Conservation (phyloP, 2,329 filamentous ascomycete species). For the Nemania sp. region DNA sequence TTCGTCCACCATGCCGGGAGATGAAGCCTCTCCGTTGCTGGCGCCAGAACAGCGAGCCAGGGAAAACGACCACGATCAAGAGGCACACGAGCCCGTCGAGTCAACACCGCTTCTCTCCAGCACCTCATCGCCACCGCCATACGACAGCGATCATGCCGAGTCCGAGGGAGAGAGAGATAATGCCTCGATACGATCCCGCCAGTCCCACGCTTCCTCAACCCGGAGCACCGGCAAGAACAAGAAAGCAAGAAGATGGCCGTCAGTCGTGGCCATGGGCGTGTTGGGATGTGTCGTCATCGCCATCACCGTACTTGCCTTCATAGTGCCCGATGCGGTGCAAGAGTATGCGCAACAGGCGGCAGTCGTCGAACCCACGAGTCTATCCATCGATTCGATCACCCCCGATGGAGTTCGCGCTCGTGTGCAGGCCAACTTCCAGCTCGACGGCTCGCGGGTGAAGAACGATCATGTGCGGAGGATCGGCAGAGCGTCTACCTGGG, state of each 20-base stretch:
- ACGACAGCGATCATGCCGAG: slow-evolving; percentile 44
- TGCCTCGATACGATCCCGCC: slow-evolving; percentile 39
- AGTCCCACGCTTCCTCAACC: slow-evolving; percentile 29
- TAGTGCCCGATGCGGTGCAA: slow-evolving; percentile 78
- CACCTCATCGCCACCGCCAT: slow-evolving; percentile 42
- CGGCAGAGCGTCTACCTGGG: slow-evolving; percentile 77
- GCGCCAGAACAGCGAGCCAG: slow-evolving; percentile 32
- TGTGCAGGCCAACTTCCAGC: slow-evolving; percentile 77
- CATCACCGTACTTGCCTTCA: slow-evolving; percentile 79
- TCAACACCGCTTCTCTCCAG: slow-evolving; percentile 56
- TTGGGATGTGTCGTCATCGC: slow-evolving; percentile 65
- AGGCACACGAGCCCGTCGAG: slow-evolving; percentile 42
- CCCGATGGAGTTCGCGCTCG: slow-evolving; percentile 75
- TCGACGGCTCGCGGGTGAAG: slow-evolving; percentile 77
- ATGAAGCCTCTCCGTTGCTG: slow-evolving; percentile 21
- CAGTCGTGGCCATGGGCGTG: slow-evolving; percentile 70
- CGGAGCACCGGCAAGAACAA: slow-evolving; percentile 42
- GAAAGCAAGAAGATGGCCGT: slow-evolving; percentile 69
- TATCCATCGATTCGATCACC: slow-evolving; percentile 87
- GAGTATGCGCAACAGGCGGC: slow-evolving; percentile 84
- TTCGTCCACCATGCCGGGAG: slow-evolving; percentile 20
- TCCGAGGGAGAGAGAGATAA: slow-evolving; percentile 38
- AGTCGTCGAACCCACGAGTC: slow-evolving; percentile 77
- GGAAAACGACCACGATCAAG: slow-evolving; percentile 31
- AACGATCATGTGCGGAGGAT: slow-evolving; percentile 73